Base-by-base conservation (phyloP, 2,329 filamentous ascomycete species). In the Aspergillus intermedius region DNA sequence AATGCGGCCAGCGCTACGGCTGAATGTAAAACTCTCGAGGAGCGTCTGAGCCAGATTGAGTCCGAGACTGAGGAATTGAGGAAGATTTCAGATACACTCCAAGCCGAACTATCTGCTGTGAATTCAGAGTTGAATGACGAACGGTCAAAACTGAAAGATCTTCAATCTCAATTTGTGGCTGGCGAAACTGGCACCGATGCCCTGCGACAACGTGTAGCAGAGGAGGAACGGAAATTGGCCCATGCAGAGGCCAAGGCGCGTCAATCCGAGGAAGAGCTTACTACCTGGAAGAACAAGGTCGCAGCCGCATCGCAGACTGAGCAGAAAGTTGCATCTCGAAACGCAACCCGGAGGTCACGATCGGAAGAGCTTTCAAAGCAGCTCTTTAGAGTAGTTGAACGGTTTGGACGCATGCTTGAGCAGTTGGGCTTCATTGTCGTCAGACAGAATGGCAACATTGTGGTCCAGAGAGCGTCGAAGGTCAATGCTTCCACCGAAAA, bases 281-380 rank as follows among this genome's bases (percentile, higher is more conserved):
- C 77, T 54, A 77, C 82, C 47, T 78, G 84, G 61, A 83, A 84
- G 60, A 83, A 85, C 51, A 87, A 84, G 63, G 50, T 63, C 13
- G 60, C 65, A 44, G 37, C 50, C 2, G 45, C 65, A 28, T 61
- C 65, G 5, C 61, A 66, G 47, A 56, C 59, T 17, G 64, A 66
- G 47, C 58, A 65, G 19, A 59, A 61, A 21, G 56, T 62, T 13
- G 74, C 74, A 13, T 72, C 72, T 21, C 81, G 83, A 45, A 81
- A 88, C 42, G 82, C 89, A 40, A 77, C 81, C 42, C 86, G 89
- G 42, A 85, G 86, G 37, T 74, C 77, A 46, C 84, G 84, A 53
- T 84, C 88, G 4, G 89, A 88, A 64, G 88, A 96, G 54, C 74
- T 97, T 10, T 94, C 90, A 1, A 86, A 90, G 60, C 82, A 84